Evolutionary conservation across 2,329 filamentous ascomycete genomes (phyloP), one percentile per base, ranked within the genome.

Genomic region (Trichoderma sp.): DNA sequence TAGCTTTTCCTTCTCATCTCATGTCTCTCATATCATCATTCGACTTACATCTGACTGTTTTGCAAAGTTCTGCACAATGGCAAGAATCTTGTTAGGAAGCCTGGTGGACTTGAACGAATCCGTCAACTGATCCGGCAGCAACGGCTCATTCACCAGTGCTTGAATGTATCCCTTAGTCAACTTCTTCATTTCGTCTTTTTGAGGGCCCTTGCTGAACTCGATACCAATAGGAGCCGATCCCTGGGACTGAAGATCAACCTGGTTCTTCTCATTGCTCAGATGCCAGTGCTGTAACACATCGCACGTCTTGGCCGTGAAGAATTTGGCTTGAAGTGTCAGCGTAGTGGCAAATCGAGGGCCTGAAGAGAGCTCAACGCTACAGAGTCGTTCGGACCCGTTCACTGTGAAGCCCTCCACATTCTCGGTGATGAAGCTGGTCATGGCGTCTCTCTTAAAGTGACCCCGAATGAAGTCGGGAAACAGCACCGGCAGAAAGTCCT

Each of bases 231-330:
- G 84, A 28, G 82, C 82, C 0, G 86, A 81, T 4, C 77, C 77
- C 7, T 80, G 76, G 37, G 79, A 75, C 66, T 81, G 77, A 21
- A 87, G 73, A 32, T 81, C 77, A 49, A 85, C 77, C 28, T 77
- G 74, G 54, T 79, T 76, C 52, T 76, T 74, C 14, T 76, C 78
- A 1, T 76, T 73, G 56, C 77, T 79, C 73, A 85, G 72, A 69
- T 86, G 85, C 81, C 82, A 86, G 71, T 88, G 86, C 70, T 83
- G 80, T 68, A 85, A 73, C 24, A 85, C 82, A 8, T 86, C 84
- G 28, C 75, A 71, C 5, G 81, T 80, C 72, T 81, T 82, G 16
- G 85, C 79, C 3, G 82, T 83, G 75, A 87, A 88, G 75, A 86
- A 84, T 69, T 82, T 83, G 63, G 84, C 85, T 14, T 79, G 77